A percentile compares a stretch with the other conserved stretches of the same genome.
These are phyloP conservation scores for Pseudonitzschia multiseries DNA, from an alignment of 108 stramenopile genomes.

Conservation along the genomic window DNA sequence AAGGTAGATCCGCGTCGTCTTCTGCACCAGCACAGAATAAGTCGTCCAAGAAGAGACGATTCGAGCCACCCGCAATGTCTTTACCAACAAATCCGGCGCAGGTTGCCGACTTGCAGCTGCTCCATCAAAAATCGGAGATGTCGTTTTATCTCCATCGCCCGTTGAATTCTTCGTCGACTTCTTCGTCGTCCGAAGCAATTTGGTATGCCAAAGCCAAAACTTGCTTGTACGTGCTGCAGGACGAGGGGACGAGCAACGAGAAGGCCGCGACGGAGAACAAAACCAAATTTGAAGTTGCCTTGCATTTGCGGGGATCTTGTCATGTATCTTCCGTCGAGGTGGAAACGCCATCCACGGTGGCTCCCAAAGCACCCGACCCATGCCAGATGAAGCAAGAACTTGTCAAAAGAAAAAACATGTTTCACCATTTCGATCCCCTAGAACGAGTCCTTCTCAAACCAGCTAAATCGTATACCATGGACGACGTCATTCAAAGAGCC, in stretches of 20 bases:
- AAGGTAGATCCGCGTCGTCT: neutral
- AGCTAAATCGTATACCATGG: constrained; percentile 39
- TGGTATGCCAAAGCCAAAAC: constrained; percentile 44
- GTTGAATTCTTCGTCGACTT: neutral
- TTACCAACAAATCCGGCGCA: constrained; percentile 29
- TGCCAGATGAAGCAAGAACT: neutral
- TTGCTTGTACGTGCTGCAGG: constrained; percentile 28
- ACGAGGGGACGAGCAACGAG: constrained; percentile 1
- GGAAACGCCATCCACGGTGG: constrained; percentile 13
- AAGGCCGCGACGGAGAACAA: constrained; percentile 1
- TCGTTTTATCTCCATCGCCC: constrained; percentile 30
- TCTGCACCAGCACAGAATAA: neutral
- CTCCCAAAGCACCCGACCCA: neutral
- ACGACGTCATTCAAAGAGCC: constrained; percentile 29
- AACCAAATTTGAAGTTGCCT: constrained; percentile 23
- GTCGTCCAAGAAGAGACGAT: constrained; percentile 34
- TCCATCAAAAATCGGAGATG: constrained; percentile 39
- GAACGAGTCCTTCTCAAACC: constrained; percentile 51
- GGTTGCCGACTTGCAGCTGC: constrained; percentile 33
- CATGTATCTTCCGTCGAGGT: constrained; percentile 44
- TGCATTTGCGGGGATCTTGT: constrained; percentile 52
- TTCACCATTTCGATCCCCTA: constrained; percentile 50
- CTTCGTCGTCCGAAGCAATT: neutral
- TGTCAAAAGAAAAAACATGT: constrained; percentile 9
- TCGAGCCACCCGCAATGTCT: constrained; percentile 17